These are phyloP conservation scores for Phalaenopsis aphrodite DNA, from an alignment of 106 monocot species.

Conservation along the genomic window DNA sequence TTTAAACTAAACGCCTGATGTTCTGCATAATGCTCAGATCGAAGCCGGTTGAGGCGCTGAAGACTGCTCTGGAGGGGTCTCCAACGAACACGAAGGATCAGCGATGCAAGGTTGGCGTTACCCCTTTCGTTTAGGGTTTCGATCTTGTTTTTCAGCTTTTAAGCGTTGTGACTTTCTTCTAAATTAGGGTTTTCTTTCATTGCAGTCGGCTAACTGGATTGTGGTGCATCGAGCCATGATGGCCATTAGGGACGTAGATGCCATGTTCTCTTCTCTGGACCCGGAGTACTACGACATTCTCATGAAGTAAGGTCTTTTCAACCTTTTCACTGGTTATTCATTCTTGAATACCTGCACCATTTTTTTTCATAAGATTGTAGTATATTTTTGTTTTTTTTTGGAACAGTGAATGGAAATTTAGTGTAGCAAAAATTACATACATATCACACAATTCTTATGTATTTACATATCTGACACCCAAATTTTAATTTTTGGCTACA, in stretches of 20 bases:
- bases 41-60: slow-evolving; percentile 88
- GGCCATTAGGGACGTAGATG: slow-evolving; percentile 91
- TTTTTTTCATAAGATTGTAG: too few species aligned
- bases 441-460: too few species aligned
- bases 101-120: slow-evolving; percentile 66
- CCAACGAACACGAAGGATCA: slow-evolving; percentile 75
- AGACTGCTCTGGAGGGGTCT: slow-evolving; percentile 70
- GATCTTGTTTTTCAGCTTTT: background rate
- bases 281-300: slow-evolving; percentile 97
- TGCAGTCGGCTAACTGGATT: slow-evolving; percentile 93
- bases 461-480: too few species aligned
- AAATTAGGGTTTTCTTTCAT: slow-evolving; percentile 3
- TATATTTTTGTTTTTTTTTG: too few species aligned
- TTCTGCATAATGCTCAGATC: slow-evolving; percentile 28
- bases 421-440: too few species aligned
- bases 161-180: background rate
- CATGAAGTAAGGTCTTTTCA: slow-evolving; percentile 60
- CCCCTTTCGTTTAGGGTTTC: background rate
- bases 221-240: slow-evolving; percentile 89
- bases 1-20: background rate
- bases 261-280: slow-evolving; percentile 68
- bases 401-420: too few species aligned
- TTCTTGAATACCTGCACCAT: background rate
- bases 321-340: background rate
- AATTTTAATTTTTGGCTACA: too few species aligned